Base-by-base conservation (phyloP, 2,329 filamentous ascomycete genomes). In the Daldinia sp. region DNA sequence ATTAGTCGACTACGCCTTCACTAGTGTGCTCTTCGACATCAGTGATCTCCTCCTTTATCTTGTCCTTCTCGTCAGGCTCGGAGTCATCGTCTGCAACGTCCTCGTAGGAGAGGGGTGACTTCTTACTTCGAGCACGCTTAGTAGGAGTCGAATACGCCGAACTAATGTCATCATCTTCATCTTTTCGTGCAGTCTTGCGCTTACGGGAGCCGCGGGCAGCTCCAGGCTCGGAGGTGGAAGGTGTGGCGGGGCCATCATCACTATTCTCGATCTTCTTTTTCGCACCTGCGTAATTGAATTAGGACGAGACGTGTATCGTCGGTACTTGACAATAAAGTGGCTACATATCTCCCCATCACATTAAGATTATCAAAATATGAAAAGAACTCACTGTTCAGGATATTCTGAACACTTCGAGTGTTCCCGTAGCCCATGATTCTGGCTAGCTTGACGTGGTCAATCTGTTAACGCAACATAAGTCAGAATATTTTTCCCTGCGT, bases 361-460 rank as follows among this genome's bases (percentile, higher is more conserved):
- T 11, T 11, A 50, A 6, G 27, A 30, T 17, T 19, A 4, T 7
- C 10, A 27, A 13, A 37, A 25, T 13, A 15, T 3, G 30, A 6
- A 10, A 39, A n/a, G n/a, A 54, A 62, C 68, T 63, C 63, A 72
- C 70, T 21, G 10, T 0, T 1, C 1, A 70, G 13, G 2, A 68
- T 7, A 32, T 72, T 71, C 15, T 25, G 10, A 0, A 57, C 64
- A 29, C 64, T 68, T 3, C 23, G 21, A 1, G 48, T 47, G 25
- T 70, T 72, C 21, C n/a, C 19, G 50, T 71, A 72, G 1, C 67
- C 67, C 1, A 57, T 58, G 6, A 72, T 49, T 9, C 21, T 15
- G 4, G 70, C 69, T 0, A 72, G 63, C 60, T 70, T 71, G 0
- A 62, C 30, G 25, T 13, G 32, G 35, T 72, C 64, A 5, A 71